Conservation (phyloP, 2,329 filamentous ascomycete genomes). For the Fusarium sp. region DNA sequence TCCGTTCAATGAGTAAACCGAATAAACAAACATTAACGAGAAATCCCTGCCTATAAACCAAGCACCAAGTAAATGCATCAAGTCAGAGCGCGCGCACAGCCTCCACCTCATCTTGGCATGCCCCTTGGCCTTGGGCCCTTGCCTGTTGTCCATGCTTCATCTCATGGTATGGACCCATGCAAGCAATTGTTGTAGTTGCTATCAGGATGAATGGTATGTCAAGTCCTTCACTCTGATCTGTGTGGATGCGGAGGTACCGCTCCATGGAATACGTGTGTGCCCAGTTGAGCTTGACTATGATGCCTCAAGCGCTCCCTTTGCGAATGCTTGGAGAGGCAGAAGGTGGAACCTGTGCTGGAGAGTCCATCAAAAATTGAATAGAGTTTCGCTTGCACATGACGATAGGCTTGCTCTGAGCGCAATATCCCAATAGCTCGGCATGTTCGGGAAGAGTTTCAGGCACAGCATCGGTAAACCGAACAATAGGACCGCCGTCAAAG, state of each 20-base stretch:
- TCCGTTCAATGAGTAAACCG: not conserved
- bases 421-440: constrained; percentile 57
- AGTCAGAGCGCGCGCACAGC: not conserved
- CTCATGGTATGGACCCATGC: not conserved
- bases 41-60: not conserved
- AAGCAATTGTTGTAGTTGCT: not conserved
- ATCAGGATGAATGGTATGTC: not conserved
- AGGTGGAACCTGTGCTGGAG: constrained; percentile 22
- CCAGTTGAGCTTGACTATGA: not conserved
- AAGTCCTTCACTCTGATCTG: no score
- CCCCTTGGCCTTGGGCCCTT: not conserved
- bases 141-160: not conserved
- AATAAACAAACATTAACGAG: not conserved
- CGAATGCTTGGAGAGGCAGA: constrained; percentile 23
- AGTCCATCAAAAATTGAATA: constrained; percentile 52
- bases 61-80: no score
- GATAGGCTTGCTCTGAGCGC: constrained; percentile 55
- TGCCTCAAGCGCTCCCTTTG: constrained; percentile 16
- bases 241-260: no score
- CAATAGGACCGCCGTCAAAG: constrained; percentile 62
- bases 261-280: no score
- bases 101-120: not conserved
- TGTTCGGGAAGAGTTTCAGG: constrained; percentile 52
- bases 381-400: constrained; percentile 57
- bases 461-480: constrained; percentile 59